These are phyloP conservation scores for Saccharum hybrid DNA, from an alignment of 202 grass and related monocot genomes.

Conservation along the genomic window DNA sequence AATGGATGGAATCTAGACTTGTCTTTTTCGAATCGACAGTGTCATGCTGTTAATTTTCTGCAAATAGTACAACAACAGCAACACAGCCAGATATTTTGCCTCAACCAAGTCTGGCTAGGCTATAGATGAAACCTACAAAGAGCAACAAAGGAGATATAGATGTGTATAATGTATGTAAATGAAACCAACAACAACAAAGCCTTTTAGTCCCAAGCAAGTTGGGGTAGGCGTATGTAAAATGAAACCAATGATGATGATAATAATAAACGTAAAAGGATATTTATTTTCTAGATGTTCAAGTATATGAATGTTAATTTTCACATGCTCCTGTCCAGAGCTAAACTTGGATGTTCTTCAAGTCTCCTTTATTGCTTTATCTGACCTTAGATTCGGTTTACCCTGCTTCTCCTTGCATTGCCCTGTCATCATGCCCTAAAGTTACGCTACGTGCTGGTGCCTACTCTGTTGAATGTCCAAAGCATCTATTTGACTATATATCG, in stretches of 20 bases:
- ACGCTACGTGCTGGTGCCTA: not conserved
- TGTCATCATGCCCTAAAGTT: not conserved
- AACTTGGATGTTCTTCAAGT: not conserved
- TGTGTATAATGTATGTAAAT: not conserved
- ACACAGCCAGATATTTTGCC: not conserved
- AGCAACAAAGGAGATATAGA: not conserved
- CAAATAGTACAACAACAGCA: not conserved
- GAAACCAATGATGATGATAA: not conserved
- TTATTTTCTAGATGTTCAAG: not conserved
- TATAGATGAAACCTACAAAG: not conserved
- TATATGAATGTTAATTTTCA: not conserved
- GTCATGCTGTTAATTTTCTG: not conserved
- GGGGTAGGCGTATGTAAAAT: too few species aligned
- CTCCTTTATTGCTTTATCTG: not conserved
- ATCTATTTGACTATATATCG: too few species aligned
- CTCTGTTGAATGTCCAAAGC: not conserved
- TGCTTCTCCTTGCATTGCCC: not conserved
- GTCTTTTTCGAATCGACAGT: not conserved
- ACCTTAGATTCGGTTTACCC: not conserved
- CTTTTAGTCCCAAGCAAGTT: too few species aligned
- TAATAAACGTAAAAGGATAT: not conserved
- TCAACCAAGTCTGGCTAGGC: not conserved
- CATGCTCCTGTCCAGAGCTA: not conserved
- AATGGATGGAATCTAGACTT: not conserved
- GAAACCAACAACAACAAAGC: too few species aligned